Conservation (phyloP, 2,329 filamentous ascomycete species). For the Cladosporium sp. region DNA sequence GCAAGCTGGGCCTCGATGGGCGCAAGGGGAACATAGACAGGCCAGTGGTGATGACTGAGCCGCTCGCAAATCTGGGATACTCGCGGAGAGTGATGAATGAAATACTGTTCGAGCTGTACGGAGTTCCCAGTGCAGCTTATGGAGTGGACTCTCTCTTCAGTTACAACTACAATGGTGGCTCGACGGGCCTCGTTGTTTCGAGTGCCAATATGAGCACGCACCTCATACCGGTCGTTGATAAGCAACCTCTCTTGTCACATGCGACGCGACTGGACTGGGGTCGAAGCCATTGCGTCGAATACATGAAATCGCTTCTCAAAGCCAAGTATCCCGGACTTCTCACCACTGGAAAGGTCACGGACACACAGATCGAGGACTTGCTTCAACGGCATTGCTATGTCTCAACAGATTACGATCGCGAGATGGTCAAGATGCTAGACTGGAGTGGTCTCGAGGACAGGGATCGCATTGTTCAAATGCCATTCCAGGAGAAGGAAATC, state of each 20-base stretch:
- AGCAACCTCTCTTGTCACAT: conserved; percentile 77
- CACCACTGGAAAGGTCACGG: conserved; percentile 62
- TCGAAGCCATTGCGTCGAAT: conserved; percentile 83
- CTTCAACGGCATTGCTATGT: conserved; percentile 87
- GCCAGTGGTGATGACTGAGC: conserved; percentile 92
- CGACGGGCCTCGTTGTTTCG: conserved; percentile 81
- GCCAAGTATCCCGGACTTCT: conserved; percentile 90
- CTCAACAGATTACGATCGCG: conserved; percentile 74
- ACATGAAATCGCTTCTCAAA: conserved; percentile 80
- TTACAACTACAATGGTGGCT: conserved; percentile 85
- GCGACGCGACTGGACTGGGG: conserved; percentile 93
- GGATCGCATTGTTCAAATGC: conserved; percentile 85
- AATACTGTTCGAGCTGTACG: conserved; percentile 94
- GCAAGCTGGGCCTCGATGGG: conserved; percentile 84
- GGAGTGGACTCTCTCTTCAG: conserved; percentile 97
- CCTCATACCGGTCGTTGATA: conserved; percentile 86
- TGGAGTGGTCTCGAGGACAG: conserved; percentile 90
- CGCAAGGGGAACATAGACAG: conserved; percentile 70
- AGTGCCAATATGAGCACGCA: conserved; percentile 94
- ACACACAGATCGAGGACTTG: conserved; percentile 82
- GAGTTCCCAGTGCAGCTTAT: conserved; percentile 82
- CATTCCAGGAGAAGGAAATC: conserved; percentile 85
- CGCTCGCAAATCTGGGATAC: conserved; percentile 86
- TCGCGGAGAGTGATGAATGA: conserved; percentile 83
- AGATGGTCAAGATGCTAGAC: conserved; percentile 73